Conservation (phyloP, 2,329 filamentous ascomycete species). For the Aureobasidium sp. region DNA sequence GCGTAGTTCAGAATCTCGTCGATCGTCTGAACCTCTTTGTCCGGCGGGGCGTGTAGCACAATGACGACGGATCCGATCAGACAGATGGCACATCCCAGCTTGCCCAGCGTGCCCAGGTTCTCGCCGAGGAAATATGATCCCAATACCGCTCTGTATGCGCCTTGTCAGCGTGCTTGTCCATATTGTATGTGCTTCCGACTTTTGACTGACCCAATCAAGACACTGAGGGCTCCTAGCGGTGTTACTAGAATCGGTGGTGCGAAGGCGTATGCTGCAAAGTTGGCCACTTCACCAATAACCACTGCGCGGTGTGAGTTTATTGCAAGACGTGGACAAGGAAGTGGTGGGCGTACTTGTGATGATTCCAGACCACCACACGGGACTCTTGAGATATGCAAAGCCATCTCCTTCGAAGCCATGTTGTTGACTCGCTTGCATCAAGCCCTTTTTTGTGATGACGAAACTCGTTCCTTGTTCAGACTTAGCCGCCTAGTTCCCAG, state of each 20-base stretch:
- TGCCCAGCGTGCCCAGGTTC: slow-evolving; percentile 80
- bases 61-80: slow-evolving; percentile 95
- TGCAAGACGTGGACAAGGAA: background rate
- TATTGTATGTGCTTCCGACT: slow-evolving; percentile 9
- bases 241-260: slow-evolving; percentile 98
- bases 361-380: slow-evolving; percentile 97
- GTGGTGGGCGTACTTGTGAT: slow-evolving; percentile 59
- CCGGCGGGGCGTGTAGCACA: slow-evolving; percentile 90
- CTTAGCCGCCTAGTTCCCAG: background rate
- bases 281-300: slow-evolving; percentile 87
- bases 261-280: slow-evolving; percentile 97
- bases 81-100: slow-evolving; percentile 92
- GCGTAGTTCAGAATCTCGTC: slow-evolving; percentile 89
- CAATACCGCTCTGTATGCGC: slow-evolving; percentile 61
- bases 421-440: slow-evolving; percentile 81
- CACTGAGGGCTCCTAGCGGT: slow-evolving; percentile 84
- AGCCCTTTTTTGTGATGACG: slow-evolving; percentile 97
- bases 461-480: slow-evolving; percentile 71
- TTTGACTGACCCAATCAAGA: slow-evolving; percentile 66
- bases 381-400: slow-evolving; percentile 86
- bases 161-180: slow-evolving; percentile 18
- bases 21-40: slow-evolving; percentile 83
- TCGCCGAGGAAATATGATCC: slow-evolving; percentile 93
- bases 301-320: slow-evolving; percentile 47
- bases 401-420: slow-evolving; percentile 97